Base-by-base conservation (phyloP, 129 eudicot species). In the Solidago caesia region DNA sequence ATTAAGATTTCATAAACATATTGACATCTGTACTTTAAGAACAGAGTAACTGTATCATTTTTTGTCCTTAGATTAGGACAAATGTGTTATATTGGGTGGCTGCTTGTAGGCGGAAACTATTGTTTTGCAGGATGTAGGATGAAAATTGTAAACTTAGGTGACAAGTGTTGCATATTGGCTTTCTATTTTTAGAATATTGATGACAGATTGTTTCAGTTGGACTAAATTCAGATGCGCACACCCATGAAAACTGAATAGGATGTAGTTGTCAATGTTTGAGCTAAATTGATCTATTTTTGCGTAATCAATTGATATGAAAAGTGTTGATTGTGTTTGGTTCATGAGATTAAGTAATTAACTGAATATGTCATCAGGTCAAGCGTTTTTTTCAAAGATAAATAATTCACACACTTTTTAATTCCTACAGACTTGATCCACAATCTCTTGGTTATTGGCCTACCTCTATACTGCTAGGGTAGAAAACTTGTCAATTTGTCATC, bases 101-200 rank as follows among this genome's bases (percentile, higher is more conserved):
- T 21, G 21, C 21, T 21, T 21, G 21, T 21, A 21, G 21, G 21
- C 21, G 21, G 21, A 21, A 21, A 21, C 21, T 21, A 21, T 21
- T 21, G 21, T 21, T 21, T 21, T 21, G 21, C 21, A 21, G 60
- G 62, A 53, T 72, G 68, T 57, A 57, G 47, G 73, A 72, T 71
- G 44, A 56, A 44, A 44, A 25, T 44, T 56, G 68, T 16, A 4
- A 73, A 41, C 64, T 72, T 25, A 21, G 52, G 39, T 70, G 67
- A 57, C 60, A 72, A 63, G 60, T 79, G 65, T 66, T 39, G 62
- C 21, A 7, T 65, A 56, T 56, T 45, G 33, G 27, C 49, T 57
- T 67, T 73, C 83, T 67, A 73, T 79, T 33, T 79, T 66, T 79
- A 67, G 79, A 58, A 56, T 65, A 58, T 55, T 16, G 59, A 45